phyloP scores from a whole-genome alignment of 73 alveolate genomes.

The Blepharisma stoltei region DNA sequence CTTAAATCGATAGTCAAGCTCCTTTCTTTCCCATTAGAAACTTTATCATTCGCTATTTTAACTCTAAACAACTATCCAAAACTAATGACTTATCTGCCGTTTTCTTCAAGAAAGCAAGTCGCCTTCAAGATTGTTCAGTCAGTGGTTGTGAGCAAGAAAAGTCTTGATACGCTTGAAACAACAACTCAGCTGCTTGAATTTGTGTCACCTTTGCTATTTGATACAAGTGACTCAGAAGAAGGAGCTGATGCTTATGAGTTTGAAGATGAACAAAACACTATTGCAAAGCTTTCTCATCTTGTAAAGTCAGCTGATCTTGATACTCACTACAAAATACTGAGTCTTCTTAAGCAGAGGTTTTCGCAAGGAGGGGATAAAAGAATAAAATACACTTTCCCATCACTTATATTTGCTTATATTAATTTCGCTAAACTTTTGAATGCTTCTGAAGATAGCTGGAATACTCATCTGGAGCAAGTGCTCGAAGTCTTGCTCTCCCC shows the following conservation, averaged over 20 bases:
- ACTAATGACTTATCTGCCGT: slow-evolving; percentile 10
- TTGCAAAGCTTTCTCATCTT: slow-evolving; percentile 78
- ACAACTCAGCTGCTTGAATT: slow-evolving; percentile 75
- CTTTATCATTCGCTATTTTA: background rate
- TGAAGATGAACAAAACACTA: slow-evolving; percentile 85
- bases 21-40: slow-evolving; percentile 20
- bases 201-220: slow-evolving; percentile 77
- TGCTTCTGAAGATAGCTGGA: background rate
- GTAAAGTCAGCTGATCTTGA: slow-evolving; percentile 60
- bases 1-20: slow-evolving; percentile 8
- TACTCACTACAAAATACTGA: slow-evolving; percentile 59
- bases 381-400: slow-evolving; percentile 81
- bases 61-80: slow-evolving; percentile 9
- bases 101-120: background rate
- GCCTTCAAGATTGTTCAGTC: slow-evolving; percentile 37
- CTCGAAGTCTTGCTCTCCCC: no score
- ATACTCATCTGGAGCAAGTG: no score
- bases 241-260: slow-evolving; percentile 70
- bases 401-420: slow-evolving; percentile 71
- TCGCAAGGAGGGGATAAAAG: slow-evolving; percentile 85
- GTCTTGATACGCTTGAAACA: slow-evolving; percentile 56
- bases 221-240: slow-evolving; percentile 64
- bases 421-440: slow-evolving; percentile 18
- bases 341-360: slow-evolving; percentile 68
- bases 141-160: slow-evolving; percentile 52